Conservation (phyloP, 495 filamentous ascomycete genomes). For the Podospora australis region DNA sequence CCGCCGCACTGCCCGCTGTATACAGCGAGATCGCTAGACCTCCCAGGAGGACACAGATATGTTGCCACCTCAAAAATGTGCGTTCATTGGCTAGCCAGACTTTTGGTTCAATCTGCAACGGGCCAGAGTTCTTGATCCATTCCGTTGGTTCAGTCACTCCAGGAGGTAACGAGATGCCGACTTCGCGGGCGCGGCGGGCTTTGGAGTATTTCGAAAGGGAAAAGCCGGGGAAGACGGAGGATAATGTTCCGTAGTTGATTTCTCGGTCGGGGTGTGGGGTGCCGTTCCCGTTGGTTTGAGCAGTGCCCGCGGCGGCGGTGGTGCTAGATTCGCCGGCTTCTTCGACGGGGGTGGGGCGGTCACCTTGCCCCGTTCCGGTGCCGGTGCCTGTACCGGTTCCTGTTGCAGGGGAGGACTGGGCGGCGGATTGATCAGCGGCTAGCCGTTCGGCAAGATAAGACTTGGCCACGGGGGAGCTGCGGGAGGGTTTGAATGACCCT, state of each 20-base stretch:
- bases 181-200: slow-evolving; percentile 33
- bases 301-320: too few species aligned
- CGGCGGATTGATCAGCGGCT: slow-evolving; percentile 28
- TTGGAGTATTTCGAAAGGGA: slow-evolving; percentile 64
- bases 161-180: slow-evolving; percentile 52
- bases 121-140: slow-evolving; percentile 90
- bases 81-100: slow-evolving; percentile 98
- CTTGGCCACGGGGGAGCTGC: slow-evolving; percentile 57
- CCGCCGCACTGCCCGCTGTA: slow-evolving; percentile 64
- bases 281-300: too few species aligned
- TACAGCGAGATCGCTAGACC: slow-evolving; percentile 77
- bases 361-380: slow-evolving; percentile 7
- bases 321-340: slow-evolving; percentile 21
- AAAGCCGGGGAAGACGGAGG: slow-evolving; percentile 65
- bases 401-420: slow-evolving; percentile 2
- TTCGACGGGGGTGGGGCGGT: slow-evolving; percentile 11
- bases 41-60: slow-evolving; percentile 80
- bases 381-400: slow-evolving; percentile 6
- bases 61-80: slow-evolving; percentile 97
- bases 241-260: slow-evolving; percentile 43
- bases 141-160: slow-evolving; percentile 76
- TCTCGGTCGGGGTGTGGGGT: background rate
- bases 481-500: slow-evolving; percentile 46
- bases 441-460: slow-evolving; percentile 46
- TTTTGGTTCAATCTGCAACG: slow-evolving; percentile 87